Percentiles rank a stretch among this genome's conserved stretches.
Evolutionary conservation across 192 early-diverging fungal species (phyloP).

Genomic region (Gonapodya prolifera): DNA sequence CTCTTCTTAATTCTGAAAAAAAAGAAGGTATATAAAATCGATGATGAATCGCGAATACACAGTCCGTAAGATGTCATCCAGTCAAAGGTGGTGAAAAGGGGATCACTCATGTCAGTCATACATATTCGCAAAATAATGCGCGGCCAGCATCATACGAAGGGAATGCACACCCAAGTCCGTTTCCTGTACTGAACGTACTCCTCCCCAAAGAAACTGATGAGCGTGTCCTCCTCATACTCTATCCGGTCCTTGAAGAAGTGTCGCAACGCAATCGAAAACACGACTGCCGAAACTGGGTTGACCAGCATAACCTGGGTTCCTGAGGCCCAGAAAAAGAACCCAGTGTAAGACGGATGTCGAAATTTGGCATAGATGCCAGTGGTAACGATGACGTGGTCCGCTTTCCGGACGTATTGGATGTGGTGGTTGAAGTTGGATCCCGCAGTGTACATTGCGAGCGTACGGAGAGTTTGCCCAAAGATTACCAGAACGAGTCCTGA

Average conservation of each 20-base stretch:
- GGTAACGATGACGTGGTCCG: slow-evolving; percentile 66
- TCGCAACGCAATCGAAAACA: slow-evolving; percentile 48
- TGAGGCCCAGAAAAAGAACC: slow-evolving; percentile 85
- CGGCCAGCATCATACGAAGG: slow-evolving; percentile 34
- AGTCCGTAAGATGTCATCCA: too few relatives aligned
- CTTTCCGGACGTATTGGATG: slow-evolving; percentile 54
- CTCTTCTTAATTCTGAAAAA: too few relatives aligned
- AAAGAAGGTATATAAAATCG: too few relatives aligned
- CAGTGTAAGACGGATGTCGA: slow-evolving; percentile 91
- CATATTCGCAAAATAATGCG: background rate
- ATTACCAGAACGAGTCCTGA: slow-evolving; percentile 47
- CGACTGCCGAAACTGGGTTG: slow-evolving; percentile 64
- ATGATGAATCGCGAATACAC: too few relatives aligned
- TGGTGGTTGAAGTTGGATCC: slow-evolving; percentile 77
- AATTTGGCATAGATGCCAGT: slow-evolving; percentile 80
- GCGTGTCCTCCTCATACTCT: slow-evolving; percentile 56
- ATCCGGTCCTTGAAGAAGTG: slow-evolving; percentile 72
- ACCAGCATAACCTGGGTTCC: slow-evolving; percentile 62
- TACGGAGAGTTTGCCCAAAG: slow-evolving; percentile 61
- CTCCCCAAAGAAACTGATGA: slow-evolving; percentile 70
- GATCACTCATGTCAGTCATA: background rate
- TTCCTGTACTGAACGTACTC: slow-evolving; percentile 57
- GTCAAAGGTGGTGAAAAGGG: too few relatives aligned
- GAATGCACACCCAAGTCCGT: slow-evolving; percentile 54
- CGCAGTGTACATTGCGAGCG: slow-evolving; percentile 83